Percentiles rank a stretch among this genome's conserved stretches.
phyloP scores from a whole-genome alignment of 495 filamentous ascomycete species.

The Penicillium nucicola region DNA sequence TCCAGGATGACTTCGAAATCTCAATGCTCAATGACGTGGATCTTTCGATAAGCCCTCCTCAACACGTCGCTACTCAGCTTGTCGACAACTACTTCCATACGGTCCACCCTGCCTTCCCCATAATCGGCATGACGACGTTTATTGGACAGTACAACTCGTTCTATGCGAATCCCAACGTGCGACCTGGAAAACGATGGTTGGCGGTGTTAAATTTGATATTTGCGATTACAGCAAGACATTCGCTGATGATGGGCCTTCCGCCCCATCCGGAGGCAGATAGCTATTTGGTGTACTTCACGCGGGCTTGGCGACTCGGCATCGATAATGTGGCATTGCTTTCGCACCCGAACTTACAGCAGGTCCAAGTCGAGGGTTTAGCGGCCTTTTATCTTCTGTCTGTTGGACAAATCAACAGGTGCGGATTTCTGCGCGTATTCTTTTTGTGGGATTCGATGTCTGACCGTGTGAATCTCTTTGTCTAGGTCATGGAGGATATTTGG shows the following conservation, averaged over 20 bases:
- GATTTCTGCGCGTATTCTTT: no score
- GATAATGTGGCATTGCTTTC: constrained; percentile 44
- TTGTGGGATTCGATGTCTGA: no score
- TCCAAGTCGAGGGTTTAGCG: constrained; percentile 55
- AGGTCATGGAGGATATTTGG: constrained; percentile 63
- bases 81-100: constrained; percentile 53
- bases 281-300: constrained; percentile 53
- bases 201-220: constrained; percentile 64
- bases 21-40: constrained; percentile 41
- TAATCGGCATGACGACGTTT: constrained; percentile 49
- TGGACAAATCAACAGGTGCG: constrained; percentile 60
- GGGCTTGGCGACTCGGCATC: constrained; percentile 55
- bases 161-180: constrained; percentile 29
- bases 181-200: constrained; percentile 50
- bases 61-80: constrained; percentile 49
- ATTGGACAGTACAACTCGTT: constrained; percentile 39
- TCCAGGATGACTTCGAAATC: constrained; percentile 53
- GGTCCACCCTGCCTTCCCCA: constrained; percentile 58
- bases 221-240: constrained; percentile 56
- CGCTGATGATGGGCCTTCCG: constrained; percentile 33
- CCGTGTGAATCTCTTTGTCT: no score
- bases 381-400: constrained; percentile 59
- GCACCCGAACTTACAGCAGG: constrained; percentile 56
- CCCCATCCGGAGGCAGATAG: constrained; percentile 37
- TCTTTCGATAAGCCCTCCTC: constrained; percentile 44